Percentiles rank a stretch among this genome's conserved stretches.
Evolutionary conservation across 208 protist species (phyloP).

Genomic region (Crithidia expoeki): DNA sequence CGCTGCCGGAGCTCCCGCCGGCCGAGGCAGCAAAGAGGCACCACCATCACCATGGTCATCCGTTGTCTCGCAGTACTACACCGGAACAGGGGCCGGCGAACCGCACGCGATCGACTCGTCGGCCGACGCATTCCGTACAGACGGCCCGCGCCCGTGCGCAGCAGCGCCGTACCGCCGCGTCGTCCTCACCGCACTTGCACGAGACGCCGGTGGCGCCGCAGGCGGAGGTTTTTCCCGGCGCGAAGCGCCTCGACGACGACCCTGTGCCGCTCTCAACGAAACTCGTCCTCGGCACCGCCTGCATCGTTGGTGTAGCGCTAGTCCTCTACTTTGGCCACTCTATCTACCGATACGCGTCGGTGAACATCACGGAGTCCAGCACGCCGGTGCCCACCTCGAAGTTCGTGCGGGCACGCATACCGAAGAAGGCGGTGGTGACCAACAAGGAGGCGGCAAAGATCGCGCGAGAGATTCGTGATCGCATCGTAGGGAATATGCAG

Average conservation of each 20-base stretch:
- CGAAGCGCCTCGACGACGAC: conserved; percentile 38
- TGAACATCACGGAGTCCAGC: conserved; percentile 6
- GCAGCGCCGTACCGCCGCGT: conserved; percentile 26
- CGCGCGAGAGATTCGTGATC: conserved; percentile 17
- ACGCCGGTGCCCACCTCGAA: conserved; percentile 6
- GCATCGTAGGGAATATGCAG: conserved; percentile 20
- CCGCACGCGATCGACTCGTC: conserved; percentile 20
- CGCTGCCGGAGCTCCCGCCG: conserved; percentile 23
- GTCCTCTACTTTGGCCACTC: conserved; percentile 20
- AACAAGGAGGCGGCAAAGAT: conserved; percentile 17
- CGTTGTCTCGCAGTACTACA: conserved; percentile 10
- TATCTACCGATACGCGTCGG: conserved; percentile 20
- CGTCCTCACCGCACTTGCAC: conserved; percentile 22
- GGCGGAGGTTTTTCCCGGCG: conserved; percentile 35
- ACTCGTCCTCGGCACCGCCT: conserved; percentile 21
- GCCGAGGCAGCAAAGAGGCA: conserved; percentile 10
- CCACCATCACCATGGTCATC: neutral
- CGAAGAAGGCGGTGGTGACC: conserved; percentile 13
- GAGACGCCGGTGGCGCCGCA: conserved; percentile 7
- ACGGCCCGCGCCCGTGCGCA: conserved; percentile 33
- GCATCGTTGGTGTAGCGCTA: conserved; percentile 20
- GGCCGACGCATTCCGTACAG: conserved; percentile 44
- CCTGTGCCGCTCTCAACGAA: conserved; percentile 32
- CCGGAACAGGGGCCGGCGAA: conserved; percentile 1
- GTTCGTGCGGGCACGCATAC: conserved; percentile 7